Percentiles rank a stretch among this genome's conserved stretches.
phyloP scores from a whole-genome alignment of 2,329 filamentous ascomycete genomes.

The Colletotrichum paranaense region DNA sequence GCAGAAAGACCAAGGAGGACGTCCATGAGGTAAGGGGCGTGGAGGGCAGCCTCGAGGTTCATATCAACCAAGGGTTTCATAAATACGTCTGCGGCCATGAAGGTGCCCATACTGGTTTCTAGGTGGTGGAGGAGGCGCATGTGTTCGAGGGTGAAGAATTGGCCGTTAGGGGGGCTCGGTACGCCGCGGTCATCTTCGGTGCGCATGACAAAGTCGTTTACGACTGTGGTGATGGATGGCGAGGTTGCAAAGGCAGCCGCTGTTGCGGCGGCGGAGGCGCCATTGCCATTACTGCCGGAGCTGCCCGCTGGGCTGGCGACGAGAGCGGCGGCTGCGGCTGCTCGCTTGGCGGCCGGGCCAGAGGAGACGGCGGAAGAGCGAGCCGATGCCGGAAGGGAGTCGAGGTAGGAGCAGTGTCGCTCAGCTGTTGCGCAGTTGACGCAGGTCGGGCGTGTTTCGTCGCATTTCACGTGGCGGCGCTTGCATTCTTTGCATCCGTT shows the following conservation, averaged over 20 bases:
- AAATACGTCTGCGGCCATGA: slow-evolving; percentile 35
- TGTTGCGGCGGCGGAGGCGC: not conserved
- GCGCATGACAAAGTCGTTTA: slow-evolving; percentile 22
- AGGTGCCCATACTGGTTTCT: slow-evolving; percentile 39
- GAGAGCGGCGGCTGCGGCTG: not conserved
- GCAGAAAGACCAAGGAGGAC: slow-evolving; percentile 50
- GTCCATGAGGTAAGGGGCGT: slow-evolving; percentile 51
- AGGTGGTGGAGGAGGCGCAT: slow-evolving; percentile 52
- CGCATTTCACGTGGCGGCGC: slow-evolving; percentile 54
- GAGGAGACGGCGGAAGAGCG: not conserved
- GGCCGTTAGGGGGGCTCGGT: slow-evolving; percentile 6
- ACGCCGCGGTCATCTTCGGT: slow-evolving; percentile 13
- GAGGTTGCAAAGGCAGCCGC: not conserved
- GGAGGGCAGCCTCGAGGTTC: slow-evolving; percentile 44
- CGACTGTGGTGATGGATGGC: slow-evolving; percentile 10
- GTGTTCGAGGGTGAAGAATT: slow-evolving; percentile 50
- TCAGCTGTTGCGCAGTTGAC: slow-evolving; percentile 52
- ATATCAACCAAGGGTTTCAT: slow-evolving; percentile 44
- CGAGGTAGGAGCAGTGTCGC: slow-evolving; percentile 47
- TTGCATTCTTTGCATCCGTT: slow-evolving; percentile 55
- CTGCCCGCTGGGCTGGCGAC: slow-evolving; percentile 10
- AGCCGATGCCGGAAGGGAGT: slow-evolving; percentile 21
- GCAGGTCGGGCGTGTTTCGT: slow-evolving; percentile 53
- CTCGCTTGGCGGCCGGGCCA: slow-evolving; percentile 6
- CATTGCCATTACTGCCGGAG: not conserved